Conservation (phyloP, 2,329 filamentous ascomycete species). For the Phaeosphaeriaceae sp. region DNA sequence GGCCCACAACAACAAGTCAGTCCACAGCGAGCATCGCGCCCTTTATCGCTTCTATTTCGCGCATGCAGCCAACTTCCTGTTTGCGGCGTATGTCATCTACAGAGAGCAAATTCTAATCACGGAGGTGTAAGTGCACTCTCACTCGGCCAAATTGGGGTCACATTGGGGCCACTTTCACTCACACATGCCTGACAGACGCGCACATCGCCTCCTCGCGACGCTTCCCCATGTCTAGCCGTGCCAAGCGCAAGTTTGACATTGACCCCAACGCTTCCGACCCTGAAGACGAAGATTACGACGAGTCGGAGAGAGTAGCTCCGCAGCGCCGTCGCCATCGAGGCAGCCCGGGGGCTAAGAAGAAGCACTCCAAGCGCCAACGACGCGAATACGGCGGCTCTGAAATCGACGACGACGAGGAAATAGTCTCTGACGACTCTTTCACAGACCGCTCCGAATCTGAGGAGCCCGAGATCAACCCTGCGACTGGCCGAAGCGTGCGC, state of each 20-base stretch:
- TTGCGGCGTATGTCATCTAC: constrained; percentile 34
- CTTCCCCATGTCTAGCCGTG: constrained; percentile 45
- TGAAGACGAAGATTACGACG: constrained; percentile 48
- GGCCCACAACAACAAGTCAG: constrained; percentile 30
- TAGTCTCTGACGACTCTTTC: constrained; percentile 54
- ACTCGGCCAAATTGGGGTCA: constrained; percentile 12
- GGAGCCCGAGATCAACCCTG: constrained; percentile 61
- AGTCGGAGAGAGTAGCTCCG: constrained; percentile 33
- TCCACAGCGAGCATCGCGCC: constrained; percentile 26
- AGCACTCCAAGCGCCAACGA: constrained; percentile 41
- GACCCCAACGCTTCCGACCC: constrained; percentile 49
- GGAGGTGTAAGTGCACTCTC: constrained; percentile 34
- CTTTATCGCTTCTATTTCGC: constrained; percentile 20
- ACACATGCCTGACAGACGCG: constrained; percentile 24
- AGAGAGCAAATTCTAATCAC: constrained; percentile 12
- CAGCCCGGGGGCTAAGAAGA: constrained; percentile 38
- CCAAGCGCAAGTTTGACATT: constrained; percentile 50
- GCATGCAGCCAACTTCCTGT: constrained; percentile 23
- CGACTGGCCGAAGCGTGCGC: constrained; percentile 62
- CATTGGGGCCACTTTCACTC: constrained; percentile 20
- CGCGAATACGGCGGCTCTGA: constrained; percentile 44
- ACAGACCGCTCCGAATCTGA: constrained; percentile 49
- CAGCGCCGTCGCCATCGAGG: constrained; percentile 38
- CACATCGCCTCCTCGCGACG: constrained; percentile 29
- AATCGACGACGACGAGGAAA: constrained; percentile 56